Conservation (phyloP, 2,329 filamentous ascomycete genomes). For the Samsoniella hepiali region DNA sequence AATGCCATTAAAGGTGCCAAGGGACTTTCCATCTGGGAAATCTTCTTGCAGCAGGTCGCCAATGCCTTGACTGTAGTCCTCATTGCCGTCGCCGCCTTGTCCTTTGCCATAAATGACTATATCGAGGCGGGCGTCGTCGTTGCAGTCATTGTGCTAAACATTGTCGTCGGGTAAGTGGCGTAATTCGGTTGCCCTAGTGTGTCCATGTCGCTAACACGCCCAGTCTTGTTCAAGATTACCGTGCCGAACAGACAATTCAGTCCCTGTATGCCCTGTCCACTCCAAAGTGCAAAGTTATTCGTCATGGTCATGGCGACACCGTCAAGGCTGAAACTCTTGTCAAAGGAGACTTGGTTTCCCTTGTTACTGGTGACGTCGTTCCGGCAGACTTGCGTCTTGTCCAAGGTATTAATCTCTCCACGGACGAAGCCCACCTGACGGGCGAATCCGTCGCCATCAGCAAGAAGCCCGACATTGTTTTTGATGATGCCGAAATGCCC, state of each 20-base stretch:
- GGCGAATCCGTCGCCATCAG: slow-evolving; percentile 69
- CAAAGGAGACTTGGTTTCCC: slow-evolving; percentile 61
- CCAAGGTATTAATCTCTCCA: slow-evolving; percentile 69
- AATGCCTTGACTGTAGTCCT: slow-evolving; percentile 75
- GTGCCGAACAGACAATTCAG: slow-evolving; percentile 60
- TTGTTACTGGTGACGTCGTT: slow-evolving; percentile 64
- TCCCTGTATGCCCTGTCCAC: slow-evolving; percentile 57
- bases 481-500: slow-evolving; percentile 52
- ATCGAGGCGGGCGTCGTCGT: slow-evolving; percentile 62
- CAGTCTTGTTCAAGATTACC: slow-evolving; percentile 58
- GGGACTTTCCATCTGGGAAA: slow-evolving; percentile 69
- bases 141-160: slow-evolving; percentile 65
- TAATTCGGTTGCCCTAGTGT: too few species aligned
- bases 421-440: slow-evolving; percentile 72
- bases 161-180: slow-evolving; percentile 56
- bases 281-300: slow-evolving; percentile 57
- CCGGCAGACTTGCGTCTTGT: slow-evolving; percentile 66
- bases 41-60: slow-evolving; percentile 72
- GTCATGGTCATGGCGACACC: slow-evolving; percentile 48
- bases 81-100: slow-evolving; percentile 69
- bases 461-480: slow-evolving; percentile 58
- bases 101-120: slow-evolving; percentile 63
- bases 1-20: slow-evolving; percentile 71
- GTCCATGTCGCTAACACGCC: background rate
- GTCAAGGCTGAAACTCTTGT: slow-evolving; percentile 58